phyloP scores from a whole-genome alignment of 1,284 basidiomycete species.

The Marasmius sp. region DNA sequence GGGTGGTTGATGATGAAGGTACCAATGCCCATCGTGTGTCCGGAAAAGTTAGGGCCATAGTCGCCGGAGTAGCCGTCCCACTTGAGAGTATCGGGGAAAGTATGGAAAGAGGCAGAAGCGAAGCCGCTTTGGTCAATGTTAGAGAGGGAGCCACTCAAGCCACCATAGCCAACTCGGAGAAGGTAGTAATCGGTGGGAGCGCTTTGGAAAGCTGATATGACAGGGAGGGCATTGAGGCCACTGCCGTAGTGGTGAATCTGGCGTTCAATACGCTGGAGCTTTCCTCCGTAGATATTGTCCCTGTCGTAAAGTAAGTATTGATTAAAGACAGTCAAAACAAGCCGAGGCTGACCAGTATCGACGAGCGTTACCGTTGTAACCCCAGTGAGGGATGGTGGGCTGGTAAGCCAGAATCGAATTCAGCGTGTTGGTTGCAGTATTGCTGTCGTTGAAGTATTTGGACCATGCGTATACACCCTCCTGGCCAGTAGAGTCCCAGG shows the following conservation, averaged over 20 bases:
- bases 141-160: constrained; percentile 50
- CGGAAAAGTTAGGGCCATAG: constrained; percentile 62
- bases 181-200: constrained; percentile 51
- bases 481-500: constrained; percentile 63
- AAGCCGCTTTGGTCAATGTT: constrained; percentile 60
- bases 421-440: constrained; percentile 50
- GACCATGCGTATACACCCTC: constrained; percentile 59
- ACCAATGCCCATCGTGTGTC: constrained; percentile 53
- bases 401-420: constrained; percentile 62
- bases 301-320: constrained; percentile 23
- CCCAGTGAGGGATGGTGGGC: constrained; percentile 59
- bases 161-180: constrained; percentile 52
- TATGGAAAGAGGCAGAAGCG: constrained; percentile 59
- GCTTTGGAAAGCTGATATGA: constrained; percentile 49
- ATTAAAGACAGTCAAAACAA: background rate
- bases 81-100: constrained; percentile 54
- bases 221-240: constrained; percentile 55
- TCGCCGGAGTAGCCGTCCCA: constrained; percentile 64
- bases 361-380: constrained; percentile 60
- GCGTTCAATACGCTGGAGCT: constrained; percentile 54
- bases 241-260: constrained; percentile 64
- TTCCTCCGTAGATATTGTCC: constrained; percentile 60
- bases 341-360: constrained; percentile 46
- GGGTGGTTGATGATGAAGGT: constrained; percentile 55
- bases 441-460: constrained; percentile 53